These are phyloP conservation scores for Lepidium aucheri DNA, from an alignment of 345 rosid species.

Conservation along the genomic window DNA sequence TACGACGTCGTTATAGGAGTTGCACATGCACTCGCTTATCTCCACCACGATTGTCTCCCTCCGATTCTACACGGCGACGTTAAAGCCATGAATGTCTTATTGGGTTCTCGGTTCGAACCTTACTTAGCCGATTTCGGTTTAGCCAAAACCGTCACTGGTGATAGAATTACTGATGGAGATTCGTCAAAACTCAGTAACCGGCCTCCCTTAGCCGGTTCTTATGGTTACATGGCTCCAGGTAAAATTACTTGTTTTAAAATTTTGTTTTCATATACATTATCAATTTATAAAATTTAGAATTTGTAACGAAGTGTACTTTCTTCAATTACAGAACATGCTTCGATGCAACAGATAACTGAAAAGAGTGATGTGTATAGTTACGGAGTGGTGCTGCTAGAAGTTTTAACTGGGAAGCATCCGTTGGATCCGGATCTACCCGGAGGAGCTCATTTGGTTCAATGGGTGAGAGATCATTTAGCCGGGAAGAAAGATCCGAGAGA, in stretches of 20 bases:
- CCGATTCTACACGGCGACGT: conserved; percentile 89
- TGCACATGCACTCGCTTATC: conserved; percentile 82
- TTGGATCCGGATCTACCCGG: conserved; percentile 79
- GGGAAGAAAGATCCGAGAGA: conserved; percentile 49
- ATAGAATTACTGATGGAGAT: conserved; percentile 17
- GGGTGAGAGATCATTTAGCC: conserved; percentile 79
- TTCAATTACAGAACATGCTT: conserved; percentile 57
- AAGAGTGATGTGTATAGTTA: conserved; percentile 91
- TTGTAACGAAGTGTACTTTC: neutral
- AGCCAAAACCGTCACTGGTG: conserved; percentile 44
- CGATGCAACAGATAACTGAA: conserved; percentile 67
- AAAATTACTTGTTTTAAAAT: neutral
- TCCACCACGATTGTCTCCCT: conserved; percentile 89
- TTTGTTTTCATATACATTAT: neutral
- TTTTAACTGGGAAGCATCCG: conserved; percentile 87
- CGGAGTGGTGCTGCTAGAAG: conserved; percentile 77
- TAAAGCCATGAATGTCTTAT: conserved; percentile 80
- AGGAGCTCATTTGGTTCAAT: conserved; percentile 74
- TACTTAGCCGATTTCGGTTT: conserved; percentile 90
- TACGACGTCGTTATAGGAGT: conserved; percentile 70
- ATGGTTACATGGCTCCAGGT: conserved; percentile 99
- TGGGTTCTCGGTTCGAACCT: conserved; percentile 63
- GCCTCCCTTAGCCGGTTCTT: conserved; percentile 86
- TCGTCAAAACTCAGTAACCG: conserved; percentile 39
- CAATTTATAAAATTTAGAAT: neutral